A percentile compares a stretch with the other conserved stretches of the same genome.
Evolutionary conservation across 2,329 filamentous ascomycete genomes (phyloP).

Genomic region (Arthrobotrys entomopaga): DNA sequence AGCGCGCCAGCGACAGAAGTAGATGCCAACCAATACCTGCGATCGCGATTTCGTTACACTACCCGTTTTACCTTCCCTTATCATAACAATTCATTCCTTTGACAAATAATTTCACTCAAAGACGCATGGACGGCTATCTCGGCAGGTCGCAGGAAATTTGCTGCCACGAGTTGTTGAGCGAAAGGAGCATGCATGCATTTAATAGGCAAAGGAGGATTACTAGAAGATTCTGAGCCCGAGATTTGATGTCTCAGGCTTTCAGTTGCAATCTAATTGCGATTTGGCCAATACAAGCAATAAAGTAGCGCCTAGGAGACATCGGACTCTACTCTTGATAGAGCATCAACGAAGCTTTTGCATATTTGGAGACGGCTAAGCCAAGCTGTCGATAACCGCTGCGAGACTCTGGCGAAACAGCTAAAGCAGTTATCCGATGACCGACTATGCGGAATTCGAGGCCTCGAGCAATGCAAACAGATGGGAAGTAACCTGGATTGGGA

Average conservation of each 20-base stretch:
- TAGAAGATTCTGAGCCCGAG: too few relatives aligned
- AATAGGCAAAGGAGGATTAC: too few relatives aligned
- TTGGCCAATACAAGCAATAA: background rate
- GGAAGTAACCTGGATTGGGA: background rate
- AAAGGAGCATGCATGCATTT: too few relatives aligned
- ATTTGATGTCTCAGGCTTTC: too few relatives aligned
- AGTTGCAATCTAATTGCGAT: background rate
- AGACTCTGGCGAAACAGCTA: conserved; percentile 1
- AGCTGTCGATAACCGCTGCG: background rate
- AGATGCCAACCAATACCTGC: background rate
- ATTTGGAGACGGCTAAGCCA: background rate
- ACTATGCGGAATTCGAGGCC: too few relatives aligned
- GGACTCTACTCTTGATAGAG: conserved; percentile 1
- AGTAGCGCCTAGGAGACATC: background rate
- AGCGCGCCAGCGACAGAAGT: background rate
- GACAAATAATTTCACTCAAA: background rate
- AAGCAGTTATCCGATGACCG: too few relatives aligned
- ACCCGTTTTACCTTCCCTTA: background rate
- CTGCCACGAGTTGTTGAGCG: too few relatives aligned
- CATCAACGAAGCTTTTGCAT: background rate
- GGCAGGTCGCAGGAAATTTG: too few relatives aligned
- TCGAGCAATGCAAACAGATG: background rate
- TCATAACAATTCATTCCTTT: background rate
- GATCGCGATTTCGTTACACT: conserved; percentile 12
- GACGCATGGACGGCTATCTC: background rate